Conservation (phyloP, 1,284 basidiomycete species). For the Rhodotorula mucilaginosa region DNA sequence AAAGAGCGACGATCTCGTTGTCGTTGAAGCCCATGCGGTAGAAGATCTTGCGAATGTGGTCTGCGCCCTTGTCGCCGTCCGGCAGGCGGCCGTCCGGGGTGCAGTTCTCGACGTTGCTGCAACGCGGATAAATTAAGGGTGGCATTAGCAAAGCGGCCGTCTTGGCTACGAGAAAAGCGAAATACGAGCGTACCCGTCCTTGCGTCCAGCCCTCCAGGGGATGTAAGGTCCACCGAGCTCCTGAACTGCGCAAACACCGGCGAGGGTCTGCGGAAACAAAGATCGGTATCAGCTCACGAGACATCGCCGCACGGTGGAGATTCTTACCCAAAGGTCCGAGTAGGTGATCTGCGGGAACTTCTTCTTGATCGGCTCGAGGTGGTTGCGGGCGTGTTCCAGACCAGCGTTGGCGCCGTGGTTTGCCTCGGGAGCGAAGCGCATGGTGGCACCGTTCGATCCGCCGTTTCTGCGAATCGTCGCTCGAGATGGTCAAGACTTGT, state of each 20-base stretch:
- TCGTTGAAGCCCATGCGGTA: conserved; percentile 69
- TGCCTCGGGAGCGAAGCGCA: conserved; percentile 44
- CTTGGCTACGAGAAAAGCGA: too few species aligned
- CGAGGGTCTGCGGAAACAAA: conserved; percentile 46
- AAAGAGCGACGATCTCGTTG: conserved; percentile 92
- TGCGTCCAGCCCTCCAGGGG: conserved; percentile 50
- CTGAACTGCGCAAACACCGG: conserved; percentile 50
- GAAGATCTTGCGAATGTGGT: conserved; percentile 51
- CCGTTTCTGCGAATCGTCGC: too few species aligned
- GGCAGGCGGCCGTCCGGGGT: conserved; percentile 51
- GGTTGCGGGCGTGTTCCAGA: conserved; percentile 38
- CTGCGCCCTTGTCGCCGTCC: conserved; percentile 49
- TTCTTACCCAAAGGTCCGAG: conserved; percentile 35
- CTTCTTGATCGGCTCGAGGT: conserved; percentile 42
- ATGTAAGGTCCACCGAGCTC: conserved; percentile 47
- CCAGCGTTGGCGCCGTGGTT: conserved; percentile 43
- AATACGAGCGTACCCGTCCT: conserved; percentile 42
- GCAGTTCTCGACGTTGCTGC: conserved; percentile 42
- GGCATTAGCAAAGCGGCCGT: background rate
- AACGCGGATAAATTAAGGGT: too few species aligned
- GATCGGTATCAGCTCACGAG: background rate
- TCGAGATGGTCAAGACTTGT: too few species aligned
- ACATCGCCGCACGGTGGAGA: background rate
- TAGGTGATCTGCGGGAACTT: conserved; percentile 42
- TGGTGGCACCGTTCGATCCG: conserved; percentile 36